Evolutionary conservation across 257 asterid species (phyloP), one percentile per base, ranked within the genome.

Genomic region (Gynochthodes officinalis): DNA sequence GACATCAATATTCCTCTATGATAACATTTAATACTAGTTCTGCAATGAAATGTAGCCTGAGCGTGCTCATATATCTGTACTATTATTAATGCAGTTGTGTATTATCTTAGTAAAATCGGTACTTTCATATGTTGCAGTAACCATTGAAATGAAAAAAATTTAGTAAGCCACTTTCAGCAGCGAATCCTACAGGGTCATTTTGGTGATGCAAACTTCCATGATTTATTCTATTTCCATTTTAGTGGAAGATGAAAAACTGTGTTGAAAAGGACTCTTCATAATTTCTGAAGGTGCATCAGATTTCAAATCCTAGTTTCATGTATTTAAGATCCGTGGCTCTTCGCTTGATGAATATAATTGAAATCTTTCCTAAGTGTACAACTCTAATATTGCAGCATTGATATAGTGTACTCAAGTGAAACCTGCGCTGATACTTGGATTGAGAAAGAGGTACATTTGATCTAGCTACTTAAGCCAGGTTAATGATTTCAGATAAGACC

Each of bases 381-480:
- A 58, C 71, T 82, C 53, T 78, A 25, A 48, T 78, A 72, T 73
- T 87, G 86, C 89, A 94, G 99, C 50, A 73, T 94, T 68, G 99
- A 94, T 83, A 59, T 91, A 35, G 88, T 94, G 62, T 94, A 44
- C 85, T 83, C 98, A 43, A 77, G 84, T 67, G 97, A 91, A 86
- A 89, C 97, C 73, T 89, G 93, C 73, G 98, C 97, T 30, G 99
- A 94, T 86, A 84, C 97, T 76, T 94, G 99, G 97, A 94, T 94
- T 65, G 99, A 94, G 89, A 91, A 91, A 85, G 99, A 94, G 97
- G 99, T 94, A 69, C 68, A 82, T 84, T 64, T 76, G 67, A 42
- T 74, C 67, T 65, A 61, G 44, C n/a, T 61, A 71, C 72, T 64
- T 67, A 55, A 74, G 46, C 46, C 23, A 39, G 44, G 66, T 23